phyloP scores from a whole-genome alignment of 495 filamentous ascomycete genomes.

The Penicillium cinerascens region DNA sequence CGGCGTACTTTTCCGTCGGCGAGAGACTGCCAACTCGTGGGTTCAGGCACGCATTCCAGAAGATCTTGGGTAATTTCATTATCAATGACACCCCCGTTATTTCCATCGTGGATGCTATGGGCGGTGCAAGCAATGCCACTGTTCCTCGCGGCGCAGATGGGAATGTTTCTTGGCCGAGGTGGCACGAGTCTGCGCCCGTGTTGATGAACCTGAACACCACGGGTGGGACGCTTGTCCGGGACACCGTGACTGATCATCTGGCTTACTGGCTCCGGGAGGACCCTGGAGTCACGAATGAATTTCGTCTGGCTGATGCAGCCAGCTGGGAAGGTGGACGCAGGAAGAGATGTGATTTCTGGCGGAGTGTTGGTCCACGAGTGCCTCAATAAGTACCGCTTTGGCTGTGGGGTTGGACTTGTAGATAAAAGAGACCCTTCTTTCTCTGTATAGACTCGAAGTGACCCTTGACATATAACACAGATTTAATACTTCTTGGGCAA shows the following conservation, averaged over 20 bases:
- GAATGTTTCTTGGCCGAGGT: conserved; percentile 12
- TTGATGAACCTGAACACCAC: conserved; percentile 24
- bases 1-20: conserved; percentile 45
- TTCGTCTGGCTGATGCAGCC: conserved; percentile 46
- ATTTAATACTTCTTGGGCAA: conserved; percentile 14
- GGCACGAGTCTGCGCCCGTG: neutral
- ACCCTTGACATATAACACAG: neutral
- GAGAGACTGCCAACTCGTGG: conserved; percentile 4
- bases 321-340: conserved; percentile 59
- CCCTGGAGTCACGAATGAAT: conserved; percentile 45
- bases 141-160: conserved; percentile 1
- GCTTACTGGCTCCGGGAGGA: conserved; percentile 22
- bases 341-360: conserved; percentile 55
- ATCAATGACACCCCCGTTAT: conserved; percentile 46
- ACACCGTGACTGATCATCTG: conserved; percentile 11
- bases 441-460: neutral
- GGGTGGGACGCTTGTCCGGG: conserved; percentile 7
- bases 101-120: conserved; percentile 11
- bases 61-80: conserved; percentile 51
- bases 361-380: conserved; percentile 29
- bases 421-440: too few species aligned
- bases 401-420: too few species aligned
- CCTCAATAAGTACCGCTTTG: conserved; percentile 2
- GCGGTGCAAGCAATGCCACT: conserved; percentile 2
- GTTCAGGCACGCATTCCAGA: conserved; percentile 21